phyloP scores from a whole-genome alignment of 345 rosid genomes.

The Lumnitzera racemosa region DNA sequence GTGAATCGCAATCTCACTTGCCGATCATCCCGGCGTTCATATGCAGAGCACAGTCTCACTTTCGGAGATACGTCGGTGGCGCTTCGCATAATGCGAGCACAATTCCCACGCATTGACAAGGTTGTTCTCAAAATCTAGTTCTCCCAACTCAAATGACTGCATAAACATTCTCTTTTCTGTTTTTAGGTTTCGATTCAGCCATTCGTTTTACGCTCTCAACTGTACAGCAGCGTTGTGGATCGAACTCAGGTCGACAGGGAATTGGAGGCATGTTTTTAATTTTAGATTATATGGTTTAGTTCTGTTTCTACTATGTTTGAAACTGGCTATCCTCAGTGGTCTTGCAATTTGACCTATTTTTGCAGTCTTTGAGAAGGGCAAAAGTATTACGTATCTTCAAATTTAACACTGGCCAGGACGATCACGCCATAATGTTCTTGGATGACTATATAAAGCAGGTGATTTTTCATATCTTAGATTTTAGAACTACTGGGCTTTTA shows the following conservation, averaged over 20 bases:
- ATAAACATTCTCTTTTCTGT: not conserved
- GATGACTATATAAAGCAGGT: constrained; percentile 86
- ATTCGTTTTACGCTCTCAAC: constrained; percentile 73
- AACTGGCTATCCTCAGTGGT: not conserved
- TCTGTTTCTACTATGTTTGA: not conserved
- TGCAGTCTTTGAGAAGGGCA: constrained; percentile 66
- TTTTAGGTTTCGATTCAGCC: constrained; percentile 64
- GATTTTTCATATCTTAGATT: constrained; percentile 1
- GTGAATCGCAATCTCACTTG: not conserved
- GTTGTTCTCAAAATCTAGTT: constrained; percentile 20
- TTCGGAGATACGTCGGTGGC: constrained; percentile 82
- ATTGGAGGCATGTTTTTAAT: constrained; percentile 45
- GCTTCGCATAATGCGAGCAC: constrained; percentile 86
- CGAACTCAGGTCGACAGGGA: constrained; percentile 89
- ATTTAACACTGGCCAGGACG: constrained; percentile 83
- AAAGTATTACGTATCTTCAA: constrained; percentile 74
- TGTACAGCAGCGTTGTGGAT: constrained; percentile 75
- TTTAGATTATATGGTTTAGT: too few species aligned
- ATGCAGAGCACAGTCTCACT: constrained; percentile 61
- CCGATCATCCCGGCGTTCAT: not conserved
- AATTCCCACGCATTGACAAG: constrained; percentile 77
- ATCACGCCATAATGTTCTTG: constrained; percentile 75
- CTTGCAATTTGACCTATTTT: constrained; percentile 4
- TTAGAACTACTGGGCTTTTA: too few species aligned
- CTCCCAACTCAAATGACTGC: too few species aligned